These are phyloP conservation scores for Lentinula detonsa DNA, from an alignment of 768 basidiomycete genomes.

Conservation along the genomic window DNA sequence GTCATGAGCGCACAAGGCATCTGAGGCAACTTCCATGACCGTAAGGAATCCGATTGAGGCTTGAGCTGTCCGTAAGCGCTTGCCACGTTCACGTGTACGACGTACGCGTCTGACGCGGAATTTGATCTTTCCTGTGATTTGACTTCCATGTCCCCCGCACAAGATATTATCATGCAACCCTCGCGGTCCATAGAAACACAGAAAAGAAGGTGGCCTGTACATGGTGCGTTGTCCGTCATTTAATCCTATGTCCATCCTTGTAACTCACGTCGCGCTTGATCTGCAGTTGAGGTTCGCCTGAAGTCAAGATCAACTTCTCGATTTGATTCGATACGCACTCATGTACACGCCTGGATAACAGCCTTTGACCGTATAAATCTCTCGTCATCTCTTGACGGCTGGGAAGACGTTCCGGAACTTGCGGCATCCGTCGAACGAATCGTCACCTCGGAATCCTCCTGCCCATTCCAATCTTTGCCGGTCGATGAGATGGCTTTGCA, in stretches of 20 bases:
- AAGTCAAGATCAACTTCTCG: constrained; percentile 61
- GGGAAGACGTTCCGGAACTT: constrained; percentile 72
- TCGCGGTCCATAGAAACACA: constrained; percentile 7
- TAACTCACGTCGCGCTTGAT: neutral
- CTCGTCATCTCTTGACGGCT: constrained; percentile 69
- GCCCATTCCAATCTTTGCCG: constrained; percentile 45
- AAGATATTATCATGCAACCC: constrained; percentile 19
- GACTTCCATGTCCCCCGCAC: constrained; percentile 9
- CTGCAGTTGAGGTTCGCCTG: constrained; percentile 79
- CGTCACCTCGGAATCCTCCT: constrained; percentile 62
- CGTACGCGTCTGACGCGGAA: neutral
- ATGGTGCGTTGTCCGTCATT: constrained; percentile 34
- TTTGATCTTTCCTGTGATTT: neutral
- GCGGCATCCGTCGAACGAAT: constrained; percentile 73
- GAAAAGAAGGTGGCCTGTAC: constrained; percentile 52
- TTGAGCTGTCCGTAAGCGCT: neutral
- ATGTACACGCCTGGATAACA: constrained; percentile 48
- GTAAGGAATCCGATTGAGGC: neutral
- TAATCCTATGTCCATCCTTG: neutral
- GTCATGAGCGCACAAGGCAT: neutral
- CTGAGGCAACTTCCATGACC: neutral
- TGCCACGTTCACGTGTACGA: no score
- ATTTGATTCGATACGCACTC: constrained; percentile 66
- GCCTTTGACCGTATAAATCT: constrained; percentile 65
- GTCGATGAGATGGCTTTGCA: constrained; percentile 59